These are phyloP conservation scores for Myxozyma nipponensis DNA, from an alignment of 805 yeast genomes.

Conservation along the genomic window DNA sequence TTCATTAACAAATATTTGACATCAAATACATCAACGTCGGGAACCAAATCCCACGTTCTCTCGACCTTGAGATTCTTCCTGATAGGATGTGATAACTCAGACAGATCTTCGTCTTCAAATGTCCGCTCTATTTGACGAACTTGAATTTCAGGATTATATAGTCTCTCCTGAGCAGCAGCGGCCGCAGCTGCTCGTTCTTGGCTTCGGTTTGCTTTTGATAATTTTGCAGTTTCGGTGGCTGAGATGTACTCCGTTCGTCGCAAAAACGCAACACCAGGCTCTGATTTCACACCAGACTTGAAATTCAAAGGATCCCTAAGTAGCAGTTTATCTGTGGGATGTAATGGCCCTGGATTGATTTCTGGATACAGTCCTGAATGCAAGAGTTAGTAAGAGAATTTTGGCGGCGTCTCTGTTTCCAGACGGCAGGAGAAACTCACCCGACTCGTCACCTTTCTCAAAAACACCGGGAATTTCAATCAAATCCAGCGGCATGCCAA, in stretches of 20 bases:
- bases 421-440: constrained; percentile 5
- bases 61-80: constrained; percentile 72
- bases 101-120: constrained; percentile 47
- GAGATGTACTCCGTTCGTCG: constrained; percentile 93
- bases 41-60: constrained; percentile 73
- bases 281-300: constrained; percentile 29
- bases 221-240: constrained; percentile 48
- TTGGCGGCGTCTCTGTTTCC: neutral
- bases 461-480: constrained; percentile 62
- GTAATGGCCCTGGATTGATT: constrained; percentile 15
- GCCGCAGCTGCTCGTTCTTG: constrained; percentile 29
- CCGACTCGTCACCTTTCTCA: constrained; percentile 52
- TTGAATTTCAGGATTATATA: constrained; percentile 56
- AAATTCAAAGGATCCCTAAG: constrained; percentile 73
- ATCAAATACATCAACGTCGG: constrained; percentile 90
- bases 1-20: constrained; percentile 63
- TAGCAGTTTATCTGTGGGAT: constrained; percentile 49
- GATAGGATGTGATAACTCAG: constrained; percentile 66
- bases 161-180: constrained; percentile 28
- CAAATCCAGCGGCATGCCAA: constrained; percentile 77
- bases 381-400: neutral
- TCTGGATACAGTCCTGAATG: constrained; percentile 19
- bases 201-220: constrained; percentile 22
- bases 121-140: constrained; percentile 69
- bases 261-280: constrained; percentile 61